Evolutionary conservation across 495 filamentous ascomycete genomes (phyloP).

Genomic region (Aspergillus conjunctus): DNA sequence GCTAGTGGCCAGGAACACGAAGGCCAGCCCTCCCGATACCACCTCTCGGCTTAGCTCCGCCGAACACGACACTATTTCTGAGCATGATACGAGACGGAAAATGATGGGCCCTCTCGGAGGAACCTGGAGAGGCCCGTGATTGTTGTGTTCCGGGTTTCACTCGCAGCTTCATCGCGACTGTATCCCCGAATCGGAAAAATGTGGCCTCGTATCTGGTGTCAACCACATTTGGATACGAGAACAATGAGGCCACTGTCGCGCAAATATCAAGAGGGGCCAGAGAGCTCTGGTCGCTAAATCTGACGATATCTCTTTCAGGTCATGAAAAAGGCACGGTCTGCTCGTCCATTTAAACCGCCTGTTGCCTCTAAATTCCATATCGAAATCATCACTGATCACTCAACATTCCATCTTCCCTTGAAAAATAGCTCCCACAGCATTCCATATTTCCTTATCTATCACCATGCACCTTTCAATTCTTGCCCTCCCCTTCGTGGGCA

Average conservation of each 20-base stretch:
- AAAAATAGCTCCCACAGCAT: not conserved
- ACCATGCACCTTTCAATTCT: slow-evolving; percentile 3
- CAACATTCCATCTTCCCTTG: not conserved
- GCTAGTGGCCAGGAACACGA: not conserved
- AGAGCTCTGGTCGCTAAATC: too few relatives aligned
- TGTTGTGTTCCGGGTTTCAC: too few relatives aligned
- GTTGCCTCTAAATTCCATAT: not conserved
- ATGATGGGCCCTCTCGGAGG: too few relatives aligned
- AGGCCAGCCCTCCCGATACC: not conserved
- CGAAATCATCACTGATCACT: not conserved
- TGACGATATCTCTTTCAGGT: too few relatives aligned
- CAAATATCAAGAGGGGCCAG: too few relatives aligned
- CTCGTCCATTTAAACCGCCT: not conserved
- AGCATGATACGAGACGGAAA: not conserved
- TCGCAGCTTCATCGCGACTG: too few relatives aligned
- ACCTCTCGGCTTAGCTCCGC: not conserved
- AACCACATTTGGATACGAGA: too few relatives aligned
- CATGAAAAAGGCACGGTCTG: not conserved
- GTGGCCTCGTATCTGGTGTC: too few relatives aligned
- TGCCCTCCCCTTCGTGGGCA: not conserved
- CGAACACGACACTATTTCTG: not conserved
- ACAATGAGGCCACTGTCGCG: too few relatives aligned
- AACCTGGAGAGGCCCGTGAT: too few relatives aligned
- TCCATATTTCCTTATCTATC: not conserved
- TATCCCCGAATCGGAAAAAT: too few relatives aligned